phyloP scores from a whole-genome alignment of 2,329 filamentous ascomycete species.

The Diaporthe citrichinensis region DNA sequence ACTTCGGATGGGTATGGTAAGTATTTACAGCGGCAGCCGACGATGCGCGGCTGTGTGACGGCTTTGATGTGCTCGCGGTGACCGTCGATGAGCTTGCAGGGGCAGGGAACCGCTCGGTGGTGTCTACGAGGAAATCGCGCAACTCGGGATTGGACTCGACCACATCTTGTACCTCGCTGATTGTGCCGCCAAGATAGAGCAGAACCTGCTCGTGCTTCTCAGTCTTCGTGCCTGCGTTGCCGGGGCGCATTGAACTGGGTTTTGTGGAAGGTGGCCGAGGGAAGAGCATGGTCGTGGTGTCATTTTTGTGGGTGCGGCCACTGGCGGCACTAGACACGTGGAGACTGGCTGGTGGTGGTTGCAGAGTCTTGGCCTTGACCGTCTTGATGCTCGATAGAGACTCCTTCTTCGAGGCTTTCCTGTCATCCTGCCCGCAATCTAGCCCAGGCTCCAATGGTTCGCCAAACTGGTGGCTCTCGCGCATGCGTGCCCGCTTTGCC shows the following conservation, averaged over 20 bases:
- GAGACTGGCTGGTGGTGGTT: constrained; percentile 5
- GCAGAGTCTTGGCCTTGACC: constrained; percentile 23
- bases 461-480: constrained; percentile 53
- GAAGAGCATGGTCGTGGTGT: constrained; percentile 21
- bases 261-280: constrained; percentile 27
- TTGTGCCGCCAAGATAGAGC: constrained; percentile 44
- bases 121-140: constrained; percentile 48
- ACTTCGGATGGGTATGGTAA: background rate
- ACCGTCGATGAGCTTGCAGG: constrained; percentile 26
- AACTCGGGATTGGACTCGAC: constrained; percentile 47
- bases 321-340: constrained; percentile 16
- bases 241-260: background rate
- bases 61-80: constrained; percentile 35
- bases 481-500: constrained; percentile 69
- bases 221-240: background rate
- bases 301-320: constrained; percentile 9
- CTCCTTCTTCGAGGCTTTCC: constrained; percentile 37
- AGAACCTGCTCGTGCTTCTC: constrained; percentile 44
- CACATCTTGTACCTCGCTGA: constrained; percentile 39
- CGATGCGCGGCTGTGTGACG: constrained; percentile 35
- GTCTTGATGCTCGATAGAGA: constrained; percentile 40
- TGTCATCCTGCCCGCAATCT: background rate
- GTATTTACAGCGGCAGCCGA: constrained; percentile 31
- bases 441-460: background rate
- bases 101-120: constrained; percentile 41